Evolutionary conservation across 345 rosid genomes (phyloP), one percentile per base, ranked within the genome.

Genomic region (Hibiscus syriacus): DNA sequence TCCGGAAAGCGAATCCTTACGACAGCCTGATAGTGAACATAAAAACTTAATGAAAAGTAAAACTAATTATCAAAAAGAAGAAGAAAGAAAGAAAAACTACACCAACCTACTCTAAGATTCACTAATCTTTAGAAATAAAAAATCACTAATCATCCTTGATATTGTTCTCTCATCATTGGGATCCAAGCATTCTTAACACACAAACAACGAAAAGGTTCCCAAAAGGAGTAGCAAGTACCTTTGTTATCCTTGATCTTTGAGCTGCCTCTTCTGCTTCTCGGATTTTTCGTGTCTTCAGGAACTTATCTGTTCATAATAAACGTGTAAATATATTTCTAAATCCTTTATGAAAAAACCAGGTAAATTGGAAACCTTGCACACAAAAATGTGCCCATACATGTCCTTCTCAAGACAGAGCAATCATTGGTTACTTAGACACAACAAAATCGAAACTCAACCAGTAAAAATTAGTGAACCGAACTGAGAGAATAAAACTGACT

Each of bases 191-290:
- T 29, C 3, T 32, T 0, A 48, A 64, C 67, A 27, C 8, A 49
- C 23, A 36, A 63, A 72, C 23, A 70, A 62, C 14, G 16, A 20
- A 56, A 49, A 61, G 9, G 36, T 17, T 57, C 49, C 32, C 11
- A 46, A 64, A 55, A 38, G 41, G 27, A 26, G 39, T 39, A 59
- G 54, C 9, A 36, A 43, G 74, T 22, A 88, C 98, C 98, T 86
- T 90, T 14, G 92, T 85, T 36, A 80, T 54, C 82, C 80, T 89
- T 34, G 95, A 73, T 75, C 88, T 79, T 48, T 87, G 89, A 67
- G 90, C 87, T 67, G 95, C 96, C 76, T 80, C 92, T 79, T 94
- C 99, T 39, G 91, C 95, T 75, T 94, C 96, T 45, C 96, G 83
- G 46, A 89, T 66, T 77, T 90, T 90, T 75, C 79, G 77, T 22